Evolutionary conservation across 2,329 filamentous ascomycete genomes (phyloP).

Genomic region (Fusarium nematophilum): DNA sequence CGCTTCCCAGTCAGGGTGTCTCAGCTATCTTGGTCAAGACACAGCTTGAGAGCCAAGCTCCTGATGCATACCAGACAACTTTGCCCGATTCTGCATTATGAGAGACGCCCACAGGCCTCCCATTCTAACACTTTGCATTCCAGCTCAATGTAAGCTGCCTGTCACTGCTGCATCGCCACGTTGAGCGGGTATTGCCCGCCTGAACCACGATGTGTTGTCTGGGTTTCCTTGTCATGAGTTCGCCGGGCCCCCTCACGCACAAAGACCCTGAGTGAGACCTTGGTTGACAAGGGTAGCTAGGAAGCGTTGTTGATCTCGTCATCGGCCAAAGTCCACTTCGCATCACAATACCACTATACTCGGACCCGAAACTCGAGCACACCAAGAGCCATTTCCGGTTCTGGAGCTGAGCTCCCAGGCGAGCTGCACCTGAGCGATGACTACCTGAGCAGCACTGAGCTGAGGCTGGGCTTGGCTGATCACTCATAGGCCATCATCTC

Average conservation of each 20-base stretch:
- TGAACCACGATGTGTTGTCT: constrained; percentile 23
- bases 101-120: constrained; percentile 15
- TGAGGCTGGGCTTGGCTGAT: too few relatives aligned
- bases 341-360: too few relatives aligned
- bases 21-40: constrained; percentile 16
- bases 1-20: constrained; percentile 21
- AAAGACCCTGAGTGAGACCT: not conserved
- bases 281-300: too few relatives aligned
- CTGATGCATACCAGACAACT: constrained; percentile 21
- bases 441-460: too few relatives aligned
- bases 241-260: too few relatives aligned
- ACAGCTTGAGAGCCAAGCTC: not conserved
- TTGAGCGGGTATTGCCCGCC: not conserved
- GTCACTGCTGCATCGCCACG: not conserved
- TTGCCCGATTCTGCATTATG: constrained; percentile 15
- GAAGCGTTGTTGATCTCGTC: too few relatives aligned
- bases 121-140: constrained; percentile 18
- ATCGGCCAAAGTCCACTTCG: too few relatives aligned
- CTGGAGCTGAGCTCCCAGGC: too few relatives aligned
- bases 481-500: too few relatives aligned
- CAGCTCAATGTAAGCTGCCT: constrained; percentile 11
- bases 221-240: constrained; percentile 20
- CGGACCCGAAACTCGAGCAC: too few relatives aligned
- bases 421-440: too few relatives aligned
- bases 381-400: too few relatives aligned